A percentile compares a stretch with the other conserved stretches of the same genome.
phyloP scores from a whole-genome alignment of 495 filamentous ascomycete species.

The Staphylotrichum tortipilum region DNA sequence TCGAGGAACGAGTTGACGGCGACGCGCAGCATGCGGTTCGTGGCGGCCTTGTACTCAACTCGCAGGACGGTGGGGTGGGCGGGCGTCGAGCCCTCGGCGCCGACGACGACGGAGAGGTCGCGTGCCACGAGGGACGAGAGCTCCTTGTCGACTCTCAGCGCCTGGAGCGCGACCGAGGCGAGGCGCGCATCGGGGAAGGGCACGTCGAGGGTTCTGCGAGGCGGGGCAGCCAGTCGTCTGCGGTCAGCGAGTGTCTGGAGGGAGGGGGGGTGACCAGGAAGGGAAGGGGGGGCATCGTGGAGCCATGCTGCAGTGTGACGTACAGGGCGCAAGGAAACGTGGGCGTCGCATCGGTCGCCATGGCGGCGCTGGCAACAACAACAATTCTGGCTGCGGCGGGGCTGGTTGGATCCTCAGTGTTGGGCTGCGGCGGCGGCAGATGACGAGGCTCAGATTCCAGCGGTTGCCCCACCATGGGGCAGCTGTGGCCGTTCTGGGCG shows the following conservation, averaged over 20 bases:
- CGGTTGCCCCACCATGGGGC: no score
- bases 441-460: constrained; percentile 5
- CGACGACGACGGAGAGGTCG: constrained; percentile 41
- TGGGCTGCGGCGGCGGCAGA: constrained; percentile 8
- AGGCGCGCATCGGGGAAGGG: constrained; percentile 79
- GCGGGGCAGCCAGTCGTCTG: no score
- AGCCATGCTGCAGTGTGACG: no score
- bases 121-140: constrained; percentile 75
- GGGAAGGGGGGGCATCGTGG: no score
- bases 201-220: constrained; percentile 63
- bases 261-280: no score
- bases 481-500: no score
- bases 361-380: constrained; percentile 5
- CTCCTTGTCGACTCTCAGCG: constrained; percentile 79
- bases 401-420: background rate
- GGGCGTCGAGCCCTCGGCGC: constrained; percentile 18
- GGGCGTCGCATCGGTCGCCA: constrained; percentile 2
- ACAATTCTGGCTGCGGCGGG: background rate
- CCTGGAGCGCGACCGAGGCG: constrained; percentile 63
- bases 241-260: no score
- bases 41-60: constrained; percentile 77
- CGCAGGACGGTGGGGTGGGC: constrained; percentile 51
- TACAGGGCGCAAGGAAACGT: constrained; percentile 13
- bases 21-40: constrained; percentile 92
- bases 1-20: constrained; percentile 99